Conservation (phyloP, 225 moss, liverwort and hornwort species). For the Marchantia polymorpha region DNA sequence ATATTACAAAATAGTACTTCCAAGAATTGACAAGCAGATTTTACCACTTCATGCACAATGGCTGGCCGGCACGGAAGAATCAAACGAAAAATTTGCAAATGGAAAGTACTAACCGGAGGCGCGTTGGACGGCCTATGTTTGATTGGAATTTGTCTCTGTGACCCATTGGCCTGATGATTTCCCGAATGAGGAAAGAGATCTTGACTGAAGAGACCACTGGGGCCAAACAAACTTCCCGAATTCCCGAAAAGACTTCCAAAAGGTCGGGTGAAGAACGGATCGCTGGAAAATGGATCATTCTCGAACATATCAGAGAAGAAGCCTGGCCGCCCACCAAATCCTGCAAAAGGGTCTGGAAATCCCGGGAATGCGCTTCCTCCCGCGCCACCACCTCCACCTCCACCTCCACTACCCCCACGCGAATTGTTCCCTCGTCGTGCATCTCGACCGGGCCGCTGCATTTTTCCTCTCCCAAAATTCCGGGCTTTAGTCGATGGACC, state of each 20-base stretch:
- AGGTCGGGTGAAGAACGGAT: constrained; percentile 41
- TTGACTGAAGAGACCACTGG: constrained; percentile 18
- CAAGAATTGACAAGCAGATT: too few relatives aligned
- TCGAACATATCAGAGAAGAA: constrained; percentile 32
- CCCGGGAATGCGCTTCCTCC: constrained; percentile 10
- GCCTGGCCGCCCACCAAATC: constrained; percentile 30
- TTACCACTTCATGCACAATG: background rate
- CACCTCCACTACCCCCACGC: constrained; percentile 5
- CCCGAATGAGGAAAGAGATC: constrained; percentile 8
- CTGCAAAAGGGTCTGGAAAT: constrained; percentile 42
- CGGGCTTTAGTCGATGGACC: too few relatives aligned
- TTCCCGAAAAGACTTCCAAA: constrained; percentile 34
- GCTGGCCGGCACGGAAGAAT: background rate
- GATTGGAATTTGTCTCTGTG: constrained; percentile 4
- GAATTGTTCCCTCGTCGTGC: constrained; percentile 18
- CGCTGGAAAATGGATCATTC: constrained; percentile 41
- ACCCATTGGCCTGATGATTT: background rate
- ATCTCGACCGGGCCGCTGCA: constrained; percentile 32
- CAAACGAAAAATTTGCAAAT: too few relatives aligned
- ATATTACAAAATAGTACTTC: too few relatives aligned
- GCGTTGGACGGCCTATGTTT: constrained; percentile 19
- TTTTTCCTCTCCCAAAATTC: background rate
- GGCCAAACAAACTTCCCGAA: constrained; percentile 28
- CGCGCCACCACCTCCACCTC: too few relatives aligned
- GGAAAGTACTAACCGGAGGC: constrained; percentile 21